Conservation (phyloP, 2,329 filamentous ascomycete species). For the Fusarium longipes region DNA sequence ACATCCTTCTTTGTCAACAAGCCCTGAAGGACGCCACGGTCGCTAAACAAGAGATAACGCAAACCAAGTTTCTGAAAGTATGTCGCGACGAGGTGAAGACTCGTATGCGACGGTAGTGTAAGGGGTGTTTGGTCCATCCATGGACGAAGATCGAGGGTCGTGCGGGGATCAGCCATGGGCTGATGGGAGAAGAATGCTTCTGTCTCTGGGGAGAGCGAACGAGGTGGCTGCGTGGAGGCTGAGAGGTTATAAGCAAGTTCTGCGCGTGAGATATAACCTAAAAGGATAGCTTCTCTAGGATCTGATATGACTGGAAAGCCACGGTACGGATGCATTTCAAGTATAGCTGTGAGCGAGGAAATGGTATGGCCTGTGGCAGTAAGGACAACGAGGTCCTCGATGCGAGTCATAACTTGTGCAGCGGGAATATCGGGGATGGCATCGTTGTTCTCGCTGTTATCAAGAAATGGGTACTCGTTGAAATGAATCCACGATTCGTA, state of each 20-base stretch:
- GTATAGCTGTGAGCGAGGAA: constrained; percentile 74
- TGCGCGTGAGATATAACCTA: constrained; percentile 93
- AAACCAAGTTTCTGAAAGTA: constrained; percentile 97
- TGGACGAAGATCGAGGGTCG: constrained; percentile 86
- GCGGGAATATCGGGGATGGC: constrained; percentile 84
- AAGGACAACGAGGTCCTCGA: constrained; percentile 90
- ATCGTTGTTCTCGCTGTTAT: constrained; percentile 83
- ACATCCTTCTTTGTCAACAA: constrained; percentile 97
- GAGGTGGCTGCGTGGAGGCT: constrained; percentile 64
- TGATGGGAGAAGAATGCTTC: constrained; percentile 88
- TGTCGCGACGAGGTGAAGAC: constrained; percentile 84
- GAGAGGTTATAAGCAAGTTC: constrained; percentile 85
- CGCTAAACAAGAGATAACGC: constrained; percentile 87
- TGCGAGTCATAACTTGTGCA: constrained; percentile 89
- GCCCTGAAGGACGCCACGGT: constrained; percentile 83
- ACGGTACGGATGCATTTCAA: constrained; percentile 80
- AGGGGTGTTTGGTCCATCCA: constrained; percentile 99
- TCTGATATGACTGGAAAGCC: constrained; percentile 93
- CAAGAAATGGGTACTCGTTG: constrained; percentile 94
- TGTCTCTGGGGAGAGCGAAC: constrained; percentile 74
- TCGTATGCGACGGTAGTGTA: constrained; percentile 81
- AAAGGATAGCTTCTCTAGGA: constrained; percentile 77
- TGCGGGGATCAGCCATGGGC: constrained; percentile 79
- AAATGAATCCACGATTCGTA: constrained; percentile 99
- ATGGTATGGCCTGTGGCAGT: constrained; percentile 91